A percentile compares a stretch with the other conserved stretches of the same genome.
Evolutionary conservation across 1,284 basidiomycete species (phyloP).

Genomic region (Sphagnurus paluster): DNA sequence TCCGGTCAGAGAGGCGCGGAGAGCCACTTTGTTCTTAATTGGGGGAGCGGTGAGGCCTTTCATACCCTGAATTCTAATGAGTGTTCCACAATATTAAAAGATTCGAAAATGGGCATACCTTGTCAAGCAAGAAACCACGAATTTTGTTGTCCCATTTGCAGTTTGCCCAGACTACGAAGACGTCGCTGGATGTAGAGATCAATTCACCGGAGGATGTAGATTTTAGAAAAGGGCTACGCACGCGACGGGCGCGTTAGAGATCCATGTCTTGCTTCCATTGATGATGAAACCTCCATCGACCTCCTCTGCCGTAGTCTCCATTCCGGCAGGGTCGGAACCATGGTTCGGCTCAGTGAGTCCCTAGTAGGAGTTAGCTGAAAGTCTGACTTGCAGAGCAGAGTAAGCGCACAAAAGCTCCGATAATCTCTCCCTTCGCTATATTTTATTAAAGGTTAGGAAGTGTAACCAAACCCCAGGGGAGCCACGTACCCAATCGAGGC

Average conservation of each 20-base stretch:
- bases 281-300: slow-evolving; percentile 83
- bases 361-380: slow-evolving; percentile 35
- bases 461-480: neutral
- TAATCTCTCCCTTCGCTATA: slow-evolving; percentile 82
- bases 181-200: slow-evolving; percentile 49
- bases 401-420: slow-evolving; percentile 88
- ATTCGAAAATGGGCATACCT: slow-evolving; percentile 44
- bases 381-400: neutral
- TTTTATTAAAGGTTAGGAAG: neutral
- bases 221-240: slow-evolving; percentile 40
- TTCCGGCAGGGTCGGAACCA: slow-evolving; percentile 90
- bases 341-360: slow-evolving; percentile 97
- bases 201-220: neutral
- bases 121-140: slow-evolving; percentile 91
- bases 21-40: slow-evolving; percentile 92
- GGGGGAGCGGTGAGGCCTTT: slow-evolving; percentile 85
- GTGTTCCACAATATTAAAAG: neutral
- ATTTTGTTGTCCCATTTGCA: slow-evolving; percentile 94
- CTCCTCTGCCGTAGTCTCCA: slow-evolving; percentile 93
- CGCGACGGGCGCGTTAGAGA: slow-evolving; percentile 88
- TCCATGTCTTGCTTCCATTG: slow-evolving; percentile 96
- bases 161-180: slow-evolving; percentile 93
- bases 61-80: slow-evolving; percentile 52
- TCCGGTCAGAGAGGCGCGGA: slow-evolving; percentile 89
- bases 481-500: slow-evolving; percentile 70